Conservation (phyloP, 176 grass and related monocot genomes). For the Aegilops umbellulata region DNA sequence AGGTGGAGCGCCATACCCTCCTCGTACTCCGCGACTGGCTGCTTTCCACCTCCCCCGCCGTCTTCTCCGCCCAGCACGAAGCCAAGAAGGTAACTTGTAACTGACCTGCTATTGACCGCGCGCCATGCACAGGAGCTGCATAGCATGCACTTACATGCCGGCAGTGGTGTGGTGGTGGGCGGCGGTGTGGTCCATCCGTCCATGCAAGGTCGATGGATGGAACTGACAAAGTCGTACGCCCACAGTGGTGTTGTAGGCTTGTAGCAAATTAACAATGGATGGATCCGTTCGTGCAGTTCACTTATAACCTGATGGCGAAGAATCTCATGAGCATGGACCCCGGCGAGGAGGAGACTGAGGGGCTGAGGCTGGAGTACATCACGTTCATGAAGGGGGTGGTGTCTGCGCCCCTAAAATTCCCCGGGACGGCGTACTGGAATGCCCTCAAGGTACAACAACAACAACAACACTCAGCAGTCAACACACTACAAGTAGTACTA, state of each 20-base stretch:
- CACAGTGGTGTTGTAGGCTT: not conserved
- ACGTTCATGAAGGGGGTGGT: constrained; percentile 98
- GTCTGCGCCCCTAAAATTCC: constrained; percentile 84
- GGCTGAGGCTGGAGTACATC: constrained; percentile 76
- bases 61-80: constrained; percentile 84
- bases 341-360: constrained; percentile 69
- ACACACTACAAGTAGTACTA: too few relatives aligned
- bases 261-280: not conserved
- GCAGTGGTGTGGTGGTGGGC: not conserved
- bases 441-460: constrained; percentile 56
- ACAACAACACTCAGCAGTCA: too few relatives aligned
- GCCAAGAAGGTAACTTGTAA: constrained; percentile 64
- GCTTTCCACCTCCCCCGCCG: not conserved
- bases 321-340: constrained; percentile 97
- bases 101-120: too few relatives aligned
- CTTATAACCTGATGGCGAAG: constrained; percentile 97
- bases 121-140: not conserved
- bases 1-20: constrained; percentile 74
- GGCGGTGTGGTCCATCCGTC: not conserved
- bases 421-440: constrained; percentile 87
- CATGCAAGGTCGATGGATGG: not conserved
- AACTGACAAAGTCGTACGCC: not conserved
- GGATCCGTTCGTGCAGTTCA: constrained; percentile 56
- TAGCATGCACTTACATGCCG: not conserved
- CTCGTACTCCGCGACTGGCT: constrained; percentile 63